Conservation (phyloP, 345 rosid species). For the Murraya paniculata region DNA sequence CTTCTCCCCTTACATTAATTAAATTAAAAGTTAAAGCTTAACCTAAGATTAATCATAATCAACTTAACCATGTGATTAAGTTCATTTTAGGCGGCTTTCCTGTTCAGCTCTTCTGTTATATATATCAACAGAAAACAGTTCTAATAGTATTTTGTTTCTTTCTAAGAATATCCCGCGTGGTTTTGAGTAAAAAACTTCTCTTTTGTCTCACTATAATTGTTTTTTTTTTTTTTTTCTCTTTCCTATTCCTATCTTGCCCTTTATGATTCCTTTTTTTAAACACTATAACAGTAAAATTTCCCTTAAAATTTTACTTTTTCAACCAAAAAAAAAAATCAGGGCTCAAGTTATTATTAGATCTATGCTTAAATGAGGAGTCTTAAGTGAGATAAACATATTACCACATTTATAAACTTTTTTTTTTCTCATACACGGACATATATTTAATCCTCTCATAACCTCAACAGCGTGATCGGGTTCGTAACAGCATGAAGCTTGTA, state of each 20-base stretch:
- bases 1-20: not conserved
- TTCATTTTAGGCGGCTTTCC: not conserved
- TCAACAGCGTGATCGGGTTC: no score
- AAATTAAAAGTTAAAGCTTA: not conserved
- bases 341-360: not conserved
- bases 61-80: not conserved
- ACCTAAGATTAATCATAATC: not conserved
- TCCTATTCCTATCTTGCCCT: not conserved
- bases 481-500: no score
- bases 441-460: no score
- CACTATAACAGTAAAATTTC: not conserved
- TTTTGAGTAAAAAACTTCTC: not conserved
- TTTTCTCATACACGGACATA: not conserved
- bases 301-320: no score
- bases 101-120: not conserved
- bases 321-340: no score
- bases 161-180: not conserved
- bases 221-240: no score
- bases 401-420: not conserved
- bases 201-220: not conserved
- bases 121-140: not conserved
- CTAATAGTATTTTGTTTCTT: not conserved
- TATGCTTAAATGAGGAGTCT: no score
- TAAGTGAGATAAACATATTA: no score
- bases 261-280: not conserved